These are phyloP conservation scores for Malus orientalis DNA, from an alignment of 306 rosid genomes.

Conservation along the genomic window DNA sequence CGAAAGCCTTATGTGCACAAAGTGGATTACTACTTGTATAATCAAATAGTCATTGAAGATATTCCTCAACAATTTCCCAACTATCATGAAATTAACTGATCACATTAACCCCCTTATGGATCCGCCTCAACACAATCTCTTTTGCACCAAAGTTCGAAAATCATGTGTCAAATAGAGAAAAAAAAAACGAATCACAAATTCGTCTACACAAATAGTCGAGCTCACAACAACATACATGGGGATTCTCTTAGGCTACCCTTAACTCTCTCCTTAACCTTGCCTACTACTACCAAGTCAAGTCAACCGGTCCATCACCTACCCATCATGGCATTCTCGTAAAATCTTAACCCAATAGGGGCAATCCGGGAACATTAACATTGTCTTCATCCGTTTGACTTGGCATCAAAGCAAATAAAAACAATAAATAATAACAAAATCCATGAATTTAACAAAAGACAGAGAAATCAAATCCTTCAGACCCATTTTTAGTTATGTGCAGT, in stretches of 20 bases:
- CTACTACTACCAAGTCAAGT: too few species aligned
- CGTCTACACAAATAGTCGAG: background rate
- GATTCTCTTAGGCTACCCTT: background rate
- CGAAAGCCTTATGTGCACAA: too few species aligned
- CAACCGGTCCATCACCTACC: too few species aligned
- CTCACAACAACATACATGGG: background rate
- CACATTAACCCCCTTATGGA: too few species aligned
- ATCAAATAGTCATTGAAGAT: too few species aligned
- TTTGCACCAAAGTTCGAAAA: too few species aligned
- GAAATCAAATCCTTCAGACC: background rate
- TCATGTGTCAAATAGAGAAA: too few species aligned
- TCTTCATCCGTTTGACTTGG: background rate
- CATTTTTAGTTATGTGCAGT: background rate
- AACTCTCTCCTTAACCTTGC: background rate
- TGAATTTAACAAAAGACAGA: background rate
- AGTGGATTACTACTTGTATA: too few species aligned
- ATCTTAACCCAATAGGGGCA: background rate
- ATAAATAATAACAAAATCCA: background rate
- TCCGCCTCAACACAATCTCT: too few species aligned
- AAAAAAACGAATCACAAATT: too few species aligned
- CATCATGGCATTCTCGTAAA: conserved; percentile 9
- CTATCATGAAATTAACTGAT: too few species aligned
- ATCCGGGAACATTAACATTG: background rate
- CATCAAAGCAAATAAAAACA: background rate
- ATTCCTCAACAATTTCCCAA: too few species aligned